Base-by-base conservation (phyloP, 106 monocot species). In the Dactylorhiza incarnata region DNA sequence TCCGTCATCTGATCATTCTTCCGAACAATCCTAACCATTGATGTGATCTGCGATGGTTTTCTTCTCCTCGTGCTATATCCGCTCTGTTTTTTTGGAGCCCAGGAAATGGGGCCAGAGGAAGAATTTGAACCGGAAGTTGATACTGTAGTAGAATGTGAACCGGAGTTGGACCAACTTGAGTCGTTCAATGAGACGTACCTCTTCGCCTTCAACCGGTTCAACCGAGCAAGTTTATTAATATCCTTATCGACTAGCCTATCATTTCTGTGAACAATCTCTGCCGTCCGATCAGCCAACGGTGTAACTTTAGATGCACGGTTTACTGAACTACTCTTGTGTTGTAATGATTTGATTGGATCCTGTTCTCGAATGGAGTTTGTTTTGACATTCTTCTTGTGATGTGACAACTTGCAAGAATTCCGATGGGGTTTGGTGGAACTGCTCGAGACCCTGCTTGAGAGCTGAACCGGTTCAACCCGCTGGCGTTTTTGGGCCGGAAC, bases 401-500 rank as follows among this genome's bases (percentile, higher is more conserved):
- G 66, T 13, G 74, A 74, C 67, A 80, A 45, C 51, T 68, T 51
- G 2, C 74, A 67, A 14, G 67, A 74, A 2, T 53, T 16, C 10
- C 10, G 74, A 67, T 61, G 68, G 1, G 17, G 43, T 10, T 48
- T 50, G 2, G 44, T 22, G 54, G 80, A 54, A 45, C 24, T 37
- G 54, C 17, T 7, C 6, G 54, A 7, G 19, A 9, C 43, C 25
- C 44, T 65, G 51, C 17, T 56, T 6, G 54, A 11, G 3, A 47
- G 22, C 13, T 65, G 63, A 4, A n/a, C 16, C 29, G 49, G 37
- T 15, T 55, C 67, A 7, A 74, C 74, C 50, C 80, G 9, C n/a
- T 52, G 53, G 0, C 80, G 50, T 54, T 80, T 80, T 17, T 68
- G 73, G n/a, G 63, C 80, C 5, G 74, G 80, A 55, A 74, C 74